Evolutionary conservation across 805 yeast genomes (phyloP), one percentile per base, ranked within the genome.

Genomic region (Teunomyces lycoperdinae): DNA sequence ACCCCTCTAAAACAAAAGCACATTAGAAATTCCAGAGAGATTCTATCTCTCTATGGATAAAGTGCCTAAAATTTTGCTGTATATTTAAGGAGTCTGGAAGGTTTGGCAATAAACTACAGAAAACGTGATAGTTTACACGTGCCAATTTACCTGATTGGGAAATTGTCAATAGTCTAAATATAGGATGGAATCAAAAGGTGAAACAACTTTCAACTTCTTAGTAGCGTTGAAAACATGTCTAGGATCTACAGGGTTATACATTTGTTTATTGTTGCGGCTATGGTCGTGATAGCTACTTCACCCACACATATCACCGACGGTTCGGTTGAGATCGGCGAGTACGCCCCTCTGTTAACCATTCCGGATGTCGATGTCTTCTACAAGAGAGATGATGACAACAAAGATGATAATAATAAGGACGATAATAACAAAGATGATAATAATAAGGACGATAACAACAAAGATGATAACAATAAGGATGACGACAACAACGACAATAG

Each of bases 91-190:
- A 17, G 24, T 20, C 24, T 20, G 24, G 24, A 20, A 20, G 24
- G 24, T 20, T 20, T 20, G 24, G 24, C 24, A 20, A 20, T 20
- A 20, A 20, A 20, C 24, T 20, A 20, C 6, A 20, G 24, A 20
- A 13, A 32, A 20, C 41, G 41, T 38, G 41, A 38, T 13, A 6
- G 6, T n/a, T 9, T 4, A 9, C 41, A 38, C 41, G 30, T 38
- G 41, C 9, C 20, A 32, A 32, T 32, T 32, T 38, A n/a, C 41
- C 40, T 10, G 13, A 17, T 38, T 13, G 41, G 41, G 41, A 10
- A 38, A 38, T 38, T 38, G 41, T 38, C 41, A 38, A 38, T 38
- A 38, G 17, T 38, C 30, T 38, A 26, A 38, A 38, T 38, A 38
- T 38, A 38, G 41, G 27, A 9, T n/a, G 20, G 39, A 35, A 17